Evolutionary conservation across 176 grass and related monocot genomes (phyloP), one percentile per base, ranked within the genome.

Genomic region (Cymbopogon citratus): DNA sequence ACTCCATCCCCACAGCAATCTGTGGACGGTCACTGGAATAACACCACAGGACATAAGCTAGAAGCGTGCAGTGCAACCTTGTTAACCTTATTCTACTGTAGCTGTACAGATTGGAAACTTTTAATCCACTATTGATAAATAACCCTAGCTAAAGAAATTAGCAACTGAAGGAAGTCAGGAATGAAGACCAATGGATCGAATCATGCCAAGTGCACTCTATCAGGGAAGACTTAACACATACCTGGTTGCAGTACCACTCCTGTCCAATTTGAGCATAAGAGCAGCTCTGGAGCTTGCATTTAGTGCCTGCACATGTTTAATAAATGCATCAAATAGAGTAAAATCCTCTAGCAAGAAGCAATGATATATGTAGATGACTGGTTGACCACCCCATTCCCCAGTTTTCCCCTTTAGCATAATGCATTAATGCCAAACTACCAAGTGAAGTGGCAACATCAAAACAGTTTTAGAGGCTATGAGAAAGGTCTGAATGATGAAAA

Each of bases 231-330:
- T 49, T 49, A 24, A 56, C 8, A 21, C 51, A 81, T 86, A 98
- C 95, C 92, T 89, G 41, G 87, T 73, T 70, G 91, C 81, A 51
- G 85, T 90, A 70, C 92, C 96, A 87, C 88, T 98, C 3, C 92
- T 85, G 74, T 94, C 96, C 91, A 99, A 86, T 68, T 95, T 99
- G 34, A 87, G 87, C 96, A 99, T 99, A 27, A 99, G 89, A 29
- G 90, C 77, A 73, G 96, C 96, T 88, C 96, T 93, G 35, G 96
- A 93, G 56, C 89, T 91, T 88, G 96, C 96, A 90, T 99, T 99
- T 46, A 99, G 74, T 80, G 96, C 69, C 96, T 95, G 87, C 81
- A 87, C 40, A 84, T 2, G 15, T 68, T 68, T 26, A 80, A 43
- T 51, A 60, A 1, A 80, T 2, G 23, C 25, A 48, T 75, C 31